Evolutionary conservation across 345 rosid genomes (phyloP).

Genomic region (Eucalyptus curtisii): DNA sequence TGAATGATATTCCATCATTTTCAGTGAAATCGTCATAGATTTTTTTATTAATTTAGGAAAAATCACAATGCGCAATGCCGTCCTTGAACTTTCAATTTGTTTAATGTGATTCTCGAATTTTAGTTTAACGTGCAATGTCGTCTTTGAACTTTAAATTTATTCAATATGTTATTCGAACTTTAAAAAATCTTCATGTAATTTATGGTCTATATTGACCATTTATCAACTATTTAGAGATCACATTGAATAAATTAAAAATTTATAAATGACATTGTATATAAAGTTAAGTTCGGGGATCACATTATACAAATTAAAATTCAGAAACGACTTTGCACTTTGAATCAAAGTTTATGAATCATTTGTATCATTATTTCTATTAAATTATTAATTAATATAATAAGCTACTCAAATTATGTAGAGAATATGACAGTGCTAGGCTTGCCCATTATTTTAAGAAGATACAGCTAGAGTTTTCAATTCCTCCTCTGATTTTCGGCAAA

Average conservation of each 20-base stretch:
- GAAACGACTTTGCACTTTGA: fast-evolving
- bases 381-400: neutral
- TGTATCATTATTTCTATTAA: neutral
- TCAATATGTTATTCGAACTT: fast-evolving
- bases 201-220: neutral
- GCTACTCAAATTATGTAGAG: neutral
- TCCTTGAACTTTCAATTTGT: neutral
- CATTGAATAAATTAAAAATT: neutral
- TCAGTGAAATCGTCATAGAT: fast-evolving
- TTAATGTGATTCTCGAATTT: neutral
- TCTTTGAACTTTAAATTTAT: fast-evolving
- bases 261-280: fast-evolving
- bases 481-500: neutral
- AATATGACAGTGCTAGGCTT: neutral
- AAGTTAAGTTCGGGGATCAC: fast-evolving
- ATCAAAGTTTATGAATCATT: neutral
- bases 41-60: neutral
- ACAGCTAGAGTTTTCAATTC: neutral
- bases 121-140: neutral
- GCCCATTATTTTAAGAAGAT: neutral
- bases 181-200: neutral
- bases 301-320: neutral
- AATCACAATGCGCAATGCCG: fast-evolving
- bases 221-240: neutral
- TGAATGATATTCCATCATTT: neutral